phyloP scores from a whole-genome alignment of 257 asterid species.

The Verbascum thapsus region DNA sequence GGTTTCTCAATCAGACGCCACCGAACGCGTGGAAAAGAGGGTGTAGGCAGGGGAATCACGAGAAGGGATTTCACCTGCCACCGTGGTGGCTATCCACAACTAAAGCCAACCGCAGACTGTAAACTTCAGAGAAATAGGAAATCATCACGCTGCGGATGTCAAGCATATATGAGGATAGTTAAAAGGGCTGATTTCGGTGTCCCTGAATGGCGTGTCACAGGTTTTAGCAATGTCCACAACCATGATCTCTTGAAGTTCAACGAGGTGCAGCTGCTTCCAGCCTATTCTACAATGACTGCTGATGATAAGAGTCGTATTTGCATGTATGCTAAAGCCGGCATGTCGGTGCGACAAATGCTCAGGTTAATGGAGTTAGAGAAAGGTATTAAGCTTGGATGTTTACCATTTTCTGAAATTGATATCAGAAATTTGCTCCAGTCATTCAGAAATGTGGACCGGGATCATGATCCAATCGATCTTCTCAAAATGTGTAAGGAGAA shows the following conservation, averaged over 20 bases:
- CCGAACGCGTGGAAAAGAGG: constrained; percentile 60
- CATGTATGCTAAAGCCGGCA: constrained; percentile 64
- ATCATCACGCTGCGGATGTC: constrained; percentile 68
- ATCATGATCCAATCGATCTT: constrained; percentile 55
- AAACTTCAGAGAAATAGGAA: constrained; percentile 54
- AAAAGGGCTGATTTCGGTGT: constrained; percentile 52
- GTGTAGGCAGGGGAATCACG: constrained; percentile 63
- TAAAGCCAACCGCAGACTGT: constrained; percentile 47
- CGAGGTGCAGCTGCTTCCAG: constrained; percentile 44
- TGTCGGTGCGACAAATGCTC: constrained; percentile 63
- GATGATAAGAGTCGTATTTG: constrained; percentile 61
- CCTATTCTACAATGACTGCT: constrained; percentile 47
- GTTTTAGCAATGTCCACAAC: constrained; percentile 55
- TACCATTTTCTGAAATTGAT: constrained; percentile 64
- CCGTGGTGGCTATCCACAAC: constrained; percentile 61
- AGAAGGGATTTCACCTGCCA: constrained; percentile 67
- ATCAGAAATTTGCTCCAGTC: constrained; percentile 58
- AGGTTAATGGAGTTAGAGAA: constrained; percentile 65
- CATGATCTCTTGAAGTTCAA: constrained; percentile 54
- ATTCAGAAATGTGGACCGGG: constrained; percentile 50
- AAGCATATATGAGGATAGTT: constrained; percentile 58
- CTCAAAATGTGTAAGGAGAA: constrained; percentile 56
- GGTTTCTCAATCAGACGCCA: constrained; percentile 68
- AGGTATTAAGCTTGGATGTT: constrained; percentile 59
- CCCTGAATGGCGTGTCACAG: constrained; percentile 64